Base-by-base conservation (phyloP, 257 asterid genomes). In the Cruciata laevipes region DNA sequence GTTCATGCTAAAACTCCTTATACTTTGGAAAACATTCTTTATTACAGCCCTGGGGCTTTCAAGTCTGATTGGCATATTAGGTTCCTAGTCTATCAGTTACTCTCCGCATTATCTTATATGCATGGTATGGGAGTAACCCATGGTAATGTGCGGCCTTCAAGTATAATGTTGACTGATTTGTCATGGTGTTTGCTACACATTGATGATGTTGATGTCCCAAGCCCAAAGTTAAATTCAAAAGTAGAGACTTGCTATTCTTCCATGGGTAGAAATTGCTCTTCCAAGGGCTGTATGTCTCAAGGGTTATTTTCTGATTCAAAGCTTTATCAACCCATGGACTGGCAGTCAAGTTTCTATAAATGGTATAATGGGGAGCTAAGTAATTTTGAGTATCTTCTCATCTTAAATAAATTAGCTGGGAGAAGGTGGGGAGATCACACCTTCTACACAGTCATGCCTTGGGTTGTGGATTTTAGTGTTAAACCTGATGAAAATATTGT, bases 361-460 rank as follows among this genome's bases (percentile, higher is more conserved):
- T 93, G 99, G 99, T 88, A 92, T 95, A 90, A 80, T 60, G 96
- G 99, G 65, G 92, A 90, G 74, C 73, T 93, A 56, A 86, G 90
- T 79, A 93, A 93, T 80, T 93, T 93, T 76, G 96, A 93, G 73
- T 93, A 93, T 81, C 89, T 93, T 71, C 93, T 93, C 67, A 42
- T 90, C 77, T 76, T 93, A 75, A 93, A 88, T 79, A 86, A 74
- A 74, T 72, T 93, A 74, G 96, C 97, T 10, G 99, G 99, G 68
- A 84, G 99, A 81, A 85, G 95, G 74, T 93, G 99, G 99, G 95
- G 99, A n/a, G 99, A 93, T 69, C 91, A 90, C 69, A 75, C 90
- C 27, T 93, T 93, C 80, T 79, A 86, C 73, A 83, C 84, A 5
- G 95, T 93, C 73, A 85, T 90, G 95, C 99, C 99, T 44, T 93